Evolutionary conservation across 352 stramenopile species (phyloP).

Genomic region (Phytopythium sindhum): DNA sequence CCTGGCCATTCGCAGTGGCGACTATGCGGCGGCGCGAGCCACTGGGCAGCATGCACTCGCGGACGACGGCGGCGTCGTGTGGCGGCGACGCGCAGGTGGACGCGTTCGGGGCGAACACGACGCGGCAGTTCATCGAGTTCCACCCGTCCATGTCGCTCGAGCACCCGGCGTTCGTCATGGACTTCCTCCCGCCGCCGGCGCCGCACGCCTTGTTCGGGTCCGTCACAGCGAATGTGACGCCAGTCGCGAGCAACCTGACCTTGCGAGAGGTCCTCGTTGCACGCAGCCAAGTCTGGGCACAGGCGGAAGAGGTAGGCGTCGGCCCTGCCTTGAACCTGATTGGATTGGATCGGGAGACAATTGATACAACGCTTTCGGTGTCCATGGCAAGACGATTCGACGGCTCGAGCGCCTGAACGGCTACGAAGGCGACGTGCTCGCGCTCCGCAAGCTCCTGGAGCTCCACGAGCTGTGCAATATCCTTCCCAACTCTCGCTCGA

Average conservation of each 20-base stretch:
- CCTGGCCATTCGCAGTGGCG: neutral
- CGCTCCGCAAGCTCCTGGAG: constrained; percentile 41
- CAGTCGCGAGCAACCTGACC: constrained; percentile 3
- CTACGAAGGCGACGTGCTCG: constrained; percentile 34
- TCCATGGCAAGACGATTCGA: constrained; percentile 23
- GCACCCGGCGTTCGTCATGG: constrained; percentile 20
- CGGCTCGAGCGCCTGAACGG: constrained; percentile 22
- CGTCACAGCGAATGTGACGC: neutral
- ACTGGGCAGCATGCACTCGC: neutral
- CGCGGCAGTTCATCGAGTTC: constrained; percentile 50
- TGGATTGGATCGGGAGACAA: neutral
- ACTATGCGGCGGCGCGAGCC: neutral
- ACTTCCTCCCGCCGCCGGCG: constrained; percentile 21
- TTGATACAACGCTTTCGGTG: neutral
- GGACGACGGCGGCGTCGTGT: neutral
- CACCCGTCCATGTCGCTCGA: constrained; percentile 71
- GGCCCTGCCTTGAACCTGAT: neutral
- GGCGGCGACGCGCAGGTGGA: neutral
- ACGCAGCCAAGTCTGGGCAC: constrained; percentile 26
- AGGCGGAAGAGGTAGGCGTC: constrained; percentile 29
- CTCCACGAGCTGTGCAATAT: constrained; percentile 72
- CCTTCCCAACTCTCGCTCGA: constrained; percentile 17
- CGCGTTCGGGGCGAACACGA: neutral
- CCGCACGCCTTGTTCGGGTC: neutral
- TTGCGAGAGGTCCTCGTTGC: constrained; percentile 21